phyloP scores from a whole-genome alignment of 352 stramenopile genomes.

The Albugo candida region DNA sequence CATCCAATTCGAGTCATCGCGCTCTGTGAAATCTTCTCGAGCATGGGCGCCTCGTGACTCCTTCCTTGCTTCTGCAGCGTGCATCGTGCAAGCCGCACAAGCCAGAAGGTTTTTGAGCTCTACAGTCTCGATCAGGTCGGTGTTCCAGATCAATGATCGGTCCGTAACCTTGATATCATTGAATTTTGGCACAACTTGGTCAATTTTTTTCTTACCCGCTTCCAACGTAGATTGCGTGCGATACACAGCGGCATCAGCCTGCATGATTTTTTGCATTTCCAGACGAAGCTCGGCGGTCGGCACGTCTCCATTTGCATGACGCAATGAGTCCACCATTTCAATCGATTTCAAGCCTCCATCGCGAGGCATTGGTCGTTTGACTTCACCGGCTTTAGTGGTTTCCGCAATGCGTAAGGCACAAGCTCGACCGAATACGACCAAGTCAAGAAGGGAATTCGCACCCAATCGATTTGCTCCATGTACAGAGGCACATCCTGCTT shows the following conservation, averaged over 20 bases:
- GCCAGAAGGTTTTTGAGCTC: constrained; percentile 87
- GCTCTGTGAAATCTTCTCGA: constrained; percentile 87
- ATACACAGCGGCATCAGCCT: constrained; percentile 29
- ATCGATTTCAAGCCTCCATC: constrained; percentile 78
- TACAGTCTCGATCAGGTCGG: constrained; percentile 92
- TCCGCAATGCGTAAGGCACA: constrained; percentile 87
- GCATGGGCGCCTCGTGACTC: constrained; percentile 92
- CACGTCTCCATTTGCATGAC: constrained; percentile 66
- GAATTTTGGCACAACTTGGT: constrained; percentile 81
- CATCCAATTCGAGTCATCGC: constrained; percentile 94
- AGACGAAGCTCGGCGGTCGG: constrained; percentile 73
- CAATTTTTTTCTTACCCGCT: constrained; percentile 72
- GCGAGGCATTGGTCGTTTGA: constrained; percentile 51
- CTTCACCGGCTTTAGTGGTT: constrained; percentile 81
- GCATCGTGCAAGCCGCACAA: constrained; percentile 89
- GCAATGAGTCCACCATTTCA: constrained; percentile 75
- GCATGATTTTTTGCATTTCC: constrained; percentile 44
- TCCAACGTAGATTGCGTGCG: constrained; percentile 39
- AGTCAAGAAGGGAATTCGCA: constrained; percentile 90
- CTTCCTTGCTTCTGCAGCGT: constrained; percentile 86
- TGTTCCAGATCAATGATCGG: constrained; percentile 94
- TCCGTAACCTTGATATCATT: constrained; percentile 87
- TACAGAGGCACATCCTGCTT: constrained; percentile 88
- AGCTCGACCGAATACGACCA: constrained; percentile 94
- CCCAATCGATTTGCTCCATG: constrained; percentile 89